Conservation (phyloP, 2,329 filamentous ascomycete species). For the Colletotrichum noveboracense region DNA sequence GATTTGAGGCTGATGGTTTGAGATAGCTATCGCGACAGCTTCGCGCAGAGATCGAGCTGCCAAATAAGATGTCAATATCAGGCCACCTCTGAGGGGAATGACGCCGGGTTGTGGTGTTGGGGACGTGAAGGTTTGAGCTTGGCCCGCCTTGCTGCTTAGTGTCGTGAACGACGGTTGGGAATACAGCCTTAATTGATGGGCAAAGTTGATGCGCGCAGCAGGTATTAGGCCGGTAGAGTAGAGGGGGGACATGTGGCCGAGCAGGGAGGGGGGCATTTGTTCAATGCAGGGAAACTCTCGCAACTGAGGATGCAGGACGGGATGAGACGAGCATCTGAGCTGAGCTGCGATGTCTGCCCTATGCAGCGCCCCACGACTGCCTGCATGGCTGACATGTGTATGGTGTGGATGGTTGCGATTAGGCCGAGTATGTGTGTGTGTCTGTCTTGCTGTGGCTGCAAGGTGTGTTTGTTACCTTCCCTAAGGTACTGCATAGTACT, state of each 20-base stretch:
- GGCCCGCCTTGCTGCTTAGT: neutral
- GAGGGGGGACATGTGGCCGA: constrained; percentile 8
- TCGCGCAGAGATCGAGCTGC: constrained; percentile 17
- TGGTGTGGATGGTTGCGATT: neutral
- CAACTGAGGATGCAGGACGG: neutral
- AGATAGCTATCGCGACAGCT: constrained; percentile 16
- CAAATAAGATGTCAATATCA: constrained; percentile 18
- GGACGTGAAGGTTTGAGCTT: constrained; percentile 7
- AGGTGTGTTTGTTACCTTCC: neutral
- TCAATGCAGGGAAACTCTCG: neutral
- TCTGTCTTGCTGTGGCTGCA: neutral
- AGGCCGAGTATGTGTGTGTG: neutral
- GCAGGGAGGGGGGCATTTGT: neutral
- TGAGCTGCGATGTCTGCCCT: neutral
- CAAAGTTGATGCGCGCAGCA: constrained; percentile 11
- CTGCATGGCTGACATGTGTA: constrained; percentile 6
- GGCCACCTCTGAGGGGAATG: neutral
- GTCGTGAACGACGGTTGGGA: constrained; percentile 14
- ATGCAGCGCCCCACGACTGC: neutral
- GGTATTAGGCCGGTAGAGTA: neutral
- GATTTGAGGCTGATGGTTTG: constrained; percentile 8
- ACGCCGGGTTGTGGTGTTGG: neutral
- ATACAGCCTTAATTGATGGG: constrained; percentile 3
- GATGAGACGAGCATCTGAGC: constrained; percentile 12
- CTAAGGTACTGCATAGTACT: neutral